phyloP scores from a whole-genome alignment of 2,329 filamentous ascomycete genomes.

The Cladosporium sp. region DNA sequence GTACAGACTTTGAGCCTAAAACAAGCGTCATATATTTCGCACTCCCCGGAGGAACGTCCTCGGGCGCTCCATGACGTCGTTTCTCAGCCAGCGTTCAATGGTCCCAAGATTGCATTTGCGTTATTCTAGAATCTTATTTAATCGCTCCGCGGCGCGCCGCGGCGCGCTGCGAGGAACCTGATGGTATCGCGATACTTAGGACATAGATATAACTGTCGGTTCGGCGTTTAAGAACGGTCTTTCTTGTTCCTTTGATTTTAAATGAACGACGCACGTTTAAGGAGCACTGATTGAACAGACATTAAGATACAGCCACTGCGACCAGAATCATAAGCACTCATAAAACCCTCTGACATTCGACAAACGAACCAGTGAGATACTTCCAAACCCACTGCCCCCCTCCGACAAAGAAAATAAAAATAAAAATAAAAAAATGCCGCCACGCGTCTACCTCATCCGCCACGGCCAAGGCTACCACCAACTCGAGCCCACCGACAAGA shows the following conservation, averaged over 20 bases:
- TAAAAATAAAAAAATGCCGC: slow-evolving; percentile 3
- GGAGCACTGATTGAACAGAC: background rate
- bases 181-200: background rate
- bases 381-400: background rate
- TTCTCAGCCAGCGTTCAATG: background rate
- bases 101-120: background rate
- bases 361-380: background rate
- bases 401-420: background rate
- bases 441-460: slow-evolving; percentile 26
- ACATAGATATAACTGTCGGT: background rate
- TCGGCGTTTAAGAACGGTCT: background rate
- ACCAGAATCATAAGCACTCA: background rate
- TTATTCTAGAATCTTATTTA: background rate
- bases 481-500: slow-evolving; percentile 10
- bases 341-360: background rate
- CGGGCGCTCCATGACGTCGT: slow-evolving; percentile 10
- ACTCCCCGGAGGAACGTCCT: no score
- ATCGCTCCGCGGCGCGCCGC: background rate
- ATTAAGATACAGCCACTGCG: background rate
- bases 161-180: background rate
- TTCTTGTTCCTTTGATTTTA: background rate
- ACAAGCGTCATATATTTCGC: no score
- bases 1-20: no score
- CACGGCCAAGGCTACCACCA: slow-evolving; percentile 28
- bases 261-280: background rate